phyloP scores from a whole-genome alignment of 495 filamentous ascomycete species.

The Annulohypoxylon bovei region DNA sequence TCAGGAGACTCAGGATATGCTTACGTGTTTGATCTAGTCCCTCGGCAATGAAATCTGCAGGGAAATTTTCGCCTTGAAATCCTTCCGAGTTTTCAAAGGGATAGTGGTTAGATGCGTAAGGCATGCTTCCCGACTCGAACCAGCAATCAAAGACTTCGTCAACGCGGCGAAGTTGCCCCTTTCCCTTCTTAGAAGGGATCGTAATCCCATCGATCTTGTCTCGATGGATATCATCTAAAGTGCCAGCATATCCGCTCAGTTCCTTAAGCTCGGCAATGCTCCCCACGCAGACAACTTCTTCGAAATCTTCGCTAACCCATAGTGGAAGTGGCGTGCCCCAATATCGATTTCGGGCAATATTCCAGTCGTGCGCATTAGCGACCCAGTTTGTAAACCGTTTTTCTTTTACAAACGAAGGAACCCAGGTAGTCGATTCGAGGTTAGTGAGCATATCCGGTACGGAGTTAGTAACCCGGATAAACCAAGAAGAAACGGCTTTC shows the following conservation, averaged over 20 bases:
- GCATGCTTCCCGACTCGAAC: constrained; percentile 94
- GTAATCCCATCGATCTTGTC: constrained; percentile 97
- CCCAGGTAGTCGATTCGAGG: constrained; percentile 93
- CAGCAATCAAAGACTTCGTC: constrained; percentile 98
- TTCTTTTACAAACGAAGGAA: constrained; percentile 91
- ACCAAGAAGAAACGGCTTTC: constrained; percentile 94
- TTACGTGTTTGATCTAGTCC: constrained; percentile 80
- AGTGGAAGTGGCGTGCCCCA: constrained; percentile 96
- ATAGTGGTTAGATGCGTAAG: constrained; percentile 91
- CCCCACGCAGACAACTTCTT: constrained; percentile 88
- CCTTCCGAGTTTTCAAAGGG: constrained; percentile 91
- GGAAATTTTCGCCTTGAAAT: constrained; percentile 81
- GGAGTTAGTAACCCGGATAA: constrained; percentile 85
- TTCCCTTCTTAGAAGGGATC: constrained; percentile 91
- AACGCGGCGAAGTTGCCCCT: constrained; percentile 81
- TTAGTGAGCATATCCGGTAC: constrained; percentile 91
- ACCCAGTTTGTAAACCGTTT: constrained; percentile 87
- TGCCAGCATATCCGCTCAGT: constrained; percentile 84
- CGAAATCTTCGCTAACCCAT: constrained; percentile 89
- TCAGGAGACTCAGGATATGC: background rate
- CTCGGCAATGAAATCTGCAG: constrained; percentile 97
- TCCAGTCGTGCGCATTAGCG: constrained; percentile 94
- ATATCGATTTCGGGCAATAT: constrained; percentile 93
- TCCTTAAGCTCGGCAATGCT: constrained; percentile 87
- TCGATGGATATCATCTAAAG: constrained; percentile 90